phyloP scores from a whole-genome alignment of 23 red algal species.

The Gracilaria domingensis region DNA sequence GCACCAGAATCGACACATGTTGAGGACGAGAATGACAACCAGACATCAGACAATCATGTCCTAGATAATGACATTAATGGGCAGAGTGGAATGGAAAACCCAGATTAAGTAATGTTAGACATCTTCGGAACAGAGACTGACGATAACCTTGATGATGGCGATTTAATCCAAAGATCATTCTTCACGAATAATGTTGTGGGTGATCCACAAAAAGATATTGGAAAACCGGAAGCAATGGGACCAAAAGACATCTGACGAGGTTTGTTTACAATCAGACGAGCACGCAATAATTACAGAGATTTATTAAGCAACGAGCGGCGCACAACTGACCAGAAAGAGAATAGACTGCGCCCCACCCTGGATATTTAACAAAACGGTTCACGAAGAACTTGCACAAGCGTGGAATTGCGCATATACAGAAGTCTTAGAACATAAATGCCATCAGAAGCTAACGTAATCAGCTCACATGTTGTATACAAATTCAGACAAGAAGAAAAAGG shows the following conservation, averaged over 20 bases:
- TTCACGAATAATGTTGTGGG: background rate
- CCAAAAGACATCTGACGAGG: background rate
- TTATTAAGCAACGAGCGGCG: background rate
- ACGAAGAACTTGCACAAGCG: constrained; percentile 19
- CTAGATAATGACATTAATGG: no score
- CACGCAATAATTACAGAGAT: constrained; percentile 1
- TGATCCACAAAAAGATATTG: background rate
- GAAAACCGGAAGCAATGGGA: background rate
- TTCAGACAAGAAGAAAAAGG: constrained; percentile 25
- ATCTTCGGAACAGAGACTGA: background rate
- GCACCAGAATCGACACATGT: background rate
- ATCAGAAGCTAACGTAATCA: constrained; percentile 36
- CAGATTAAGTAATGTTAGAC: background rate
- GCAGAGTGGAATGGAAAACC: no score
- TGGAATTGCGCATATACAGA: constrained; percentile 37
- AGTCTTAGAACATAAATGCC: constrained; percentile 8
- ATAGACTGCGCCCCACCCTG: constrained; percentile 38
- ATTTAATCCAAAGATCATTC: background rate
- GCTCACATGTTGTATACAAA: constrained; percentile 49
- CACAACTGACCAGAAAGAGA: constrained; percentile 24
- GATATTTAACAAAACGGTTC: constrained; percentile 30
- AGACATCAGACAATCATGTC: background rate
- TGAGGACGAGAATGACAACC: background rate
- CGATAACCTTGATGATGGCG: background rate
- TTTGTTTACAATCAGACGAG: background rate